These are phyloP conservation scores for Phytophthora pluvialis DNA, from an alignment of 352 stramenopile genomes.

Conservation along the genomic window DNA sequence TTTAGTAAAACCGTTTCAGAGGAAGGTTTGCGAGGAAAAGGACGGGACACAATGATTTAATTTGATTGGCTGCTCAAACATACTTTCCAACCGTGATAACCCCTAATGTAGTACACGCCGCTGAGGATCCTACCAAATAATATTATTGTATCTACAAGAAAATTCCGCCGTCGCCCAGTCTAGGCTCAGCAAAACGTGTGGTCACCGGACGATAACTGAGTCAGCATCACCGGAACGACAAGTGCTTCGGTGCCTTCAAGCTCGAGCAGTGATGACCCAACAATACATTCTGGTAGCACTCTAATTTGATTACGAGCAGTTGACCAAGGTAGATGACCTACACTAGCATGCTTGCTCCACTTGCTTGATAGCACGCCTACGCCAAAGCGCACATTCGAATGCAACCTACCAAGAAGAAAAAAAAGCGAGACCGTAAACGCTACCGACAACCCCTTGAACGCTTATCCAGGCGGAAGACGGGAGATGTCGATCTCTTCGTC, in stretches of 20 bases:
- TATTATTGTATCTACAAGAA: too few relatives aligned
- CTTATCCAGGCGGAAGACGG: slow-evolving; percentile 72
- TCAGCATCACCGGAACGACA: slow-evolving; percentile 2
- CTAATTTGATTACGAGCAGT: slow-evolving; percentile 25
- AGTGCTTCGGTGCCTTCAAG: not conserved
- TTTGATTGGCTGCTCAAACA: too few relatives aligned
- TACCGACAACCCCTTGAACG: slow-evolving; percentile 10
- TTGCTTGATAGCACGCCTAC: not conserved
- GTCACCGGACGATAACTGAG: not conserved
- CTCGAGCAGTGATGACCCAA: not conserved
- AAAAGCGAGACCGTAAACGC: slow-evolving; percentile 10
- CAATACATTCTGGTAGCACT: slow-evolving; percentile 14
- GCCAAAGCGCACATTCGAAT: not conserved
- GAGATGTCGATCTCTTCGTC: slow-evolving; percentile 71
- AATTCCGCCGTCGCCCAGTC: too few relatives aligned
- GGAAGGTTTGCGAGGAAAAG: too few relatives aligned
- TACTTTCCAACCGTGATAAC: too few relatives aligned
- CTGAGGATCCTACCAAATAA: too few relatives aligned
- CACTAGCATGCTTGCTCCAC: slow-evolving; percentile 1
- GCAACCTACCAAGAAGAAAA: slow-evolving; percentile 17
- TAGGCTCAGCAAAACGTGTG: too few relatives aligned
- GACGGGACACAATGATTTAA: too few relatives aligned
- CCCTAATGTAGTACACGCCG: too few relatives aligned
- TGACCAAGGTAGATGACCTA: slow-evolving; percentile 1
- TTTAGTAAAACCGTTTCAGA: too few relatives aligned